Base-by-base conservation (phyloP, 768 basidiomycete species). In the Hypsizygus marmoreus region DNA sequence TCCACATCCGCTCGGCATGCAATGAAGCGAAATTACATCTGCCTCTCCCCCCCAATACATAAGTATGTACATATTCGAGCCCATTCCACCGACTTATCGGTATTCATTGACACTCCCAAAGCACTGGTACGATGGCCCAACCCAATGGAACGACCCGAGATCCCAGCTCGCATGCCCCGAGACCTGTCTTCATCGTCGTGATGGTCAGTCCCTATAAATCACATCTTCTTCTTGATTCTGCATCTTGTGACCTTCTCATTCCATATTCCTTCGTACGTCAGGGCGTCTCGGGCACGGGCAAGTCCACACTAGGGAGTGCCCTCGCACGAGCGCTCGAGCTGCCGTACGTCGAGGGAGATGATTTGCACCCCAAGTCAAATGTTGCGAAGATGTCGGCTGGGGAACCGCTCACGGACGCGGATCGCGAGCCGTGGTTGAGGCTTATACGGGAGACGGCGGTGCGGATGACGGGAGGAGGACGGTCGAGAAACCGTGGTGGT, bases 341-440 rank as follows among this genome's bases (percentile, higher is more conserved):
- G 49, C 85, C 91, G 1, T 95, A 88, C 68, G 70, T 92, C 48
- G 95, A 97, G 58, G 95, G 88, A 22, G 94, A 97, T 62, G 84
- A 88, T 50, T 74, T 97, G 22, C 95, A 97, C 61, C 88, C 94
- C 0, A 58, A 72, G 17, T 65, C 77, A 10, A 95, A 95, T 64
- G 79, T 95, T 31, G 84, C 79, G 22, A 98, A 97, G 76, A 97
- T 97, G 94, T 68, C 81, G 4, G 60, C 68, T 1, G 92, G 92
- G 0, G 66, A 72, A 17, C 86, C 93, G 4, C 70, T 98, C 53
- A 84, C 74, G 2, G 94, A 97, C 58, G 76, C 69, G 2, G 94
- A 97, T 61, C 83, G 93, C 14, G 73, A 79, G 53, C 92, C 94
- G 0, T 97, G 95, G 95, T 76, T 98, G 4, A 76, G 75, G 44